phyloP scores from a whole-genome alignment of 2,329 filamentous ascomycete genomes.

The Cladosporium sp. region DNA sequence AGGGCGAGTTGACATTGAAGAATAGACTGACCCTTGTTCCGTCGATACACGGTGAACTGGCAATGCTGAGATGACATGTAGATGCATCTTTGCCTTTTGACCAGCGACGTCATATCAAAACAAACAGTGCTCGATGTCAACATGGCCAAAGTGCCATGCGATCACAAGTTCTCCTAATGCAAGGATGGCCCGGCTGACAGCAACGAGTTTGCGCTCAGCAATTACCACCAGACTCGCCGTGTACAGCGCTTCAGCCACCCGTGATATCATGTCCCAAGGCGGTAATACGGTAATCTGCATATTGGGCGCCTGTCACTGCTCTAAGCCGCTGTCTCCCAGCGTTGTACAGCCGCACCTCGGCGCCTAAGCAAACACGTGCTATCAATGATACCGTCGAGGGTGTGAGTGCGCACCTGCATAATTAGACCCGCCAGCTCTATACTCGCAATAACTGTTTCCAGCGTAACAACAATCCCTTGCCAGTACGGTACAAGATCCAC shows the following conservation, averaged over 20 bases:
- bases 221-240: not conserved
- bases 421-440: not conserved
- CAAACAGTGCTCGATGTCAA: not conserved
- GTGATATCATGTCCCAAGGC: slow-evolving; percentile 9
- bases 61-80: too few species aligned
- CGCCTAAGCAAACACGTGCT: not conserved
- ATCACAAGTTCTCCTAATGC: not conserved
- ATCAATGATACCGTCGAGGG: not conserved
- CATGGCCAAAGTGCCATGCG: not conserved
- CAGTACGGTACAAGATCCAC: not conserved
- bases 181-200: slow-evolving; percentile 2
- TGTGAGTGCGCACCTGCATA: not conserved
- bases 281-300: not conserved
- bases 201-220: not conserved
- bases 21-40: not conserved
- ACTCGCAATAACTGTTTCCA: not conserved
- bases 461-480: slow-evolving; percentile 1
- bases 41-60: not conserved
- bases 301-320: slow-evolving; percentile 1
- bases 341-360: not conserved
- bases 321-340: slow-evolving; percentile 8
- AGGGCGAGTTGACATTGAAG: not conserved
- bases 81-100: too few species aligned
- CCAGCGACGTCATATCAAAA: not conserved
- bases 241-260: not conserved